Conservation (phyloP, 1,139 yeast species). For the Lodderomyces theae region DNA sequence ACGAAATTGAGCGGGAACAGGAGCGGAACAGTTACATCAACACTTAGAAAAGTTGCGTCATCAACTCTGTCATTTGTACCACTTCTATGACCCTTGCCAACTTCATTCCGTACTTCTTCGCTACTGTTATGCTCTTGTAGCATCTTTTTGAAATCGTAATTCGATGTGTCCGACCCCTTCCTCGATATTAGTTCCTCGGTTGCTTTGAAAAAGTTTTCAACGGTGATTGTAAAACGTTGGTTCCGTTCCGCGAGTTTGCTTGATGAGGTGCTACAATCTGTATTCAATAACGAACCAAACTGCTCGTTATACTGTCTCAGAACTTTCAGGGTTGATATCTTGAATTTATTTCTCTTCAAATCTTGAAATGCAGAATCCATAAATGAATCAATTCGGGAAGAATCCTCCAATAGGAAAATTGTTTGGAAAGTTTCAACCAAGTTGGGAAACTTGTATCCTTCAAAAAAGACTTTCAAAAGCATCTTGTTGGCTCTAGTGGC, state of each 20-base stretch:
- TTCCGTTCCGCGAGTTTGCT: conserved; percentile 19
- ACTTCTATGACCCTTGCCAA: background rate
- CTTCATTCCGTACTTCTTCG: background rate
- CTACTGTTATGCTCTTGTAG: background rate
- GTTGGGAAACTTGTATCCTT: conserved; percentile 55
- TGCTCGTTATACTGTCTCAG: conserved; percentile 23
- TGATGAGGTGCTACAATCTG: conserved; percentile 8
- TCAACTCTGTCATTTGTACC: conserved; percentile 3
- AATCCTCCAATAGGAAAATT: conserved; percentile 48
- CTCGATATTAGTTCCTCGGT: conserved; percentile 49
- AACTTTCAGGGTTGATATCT: conserved; percentile 31
- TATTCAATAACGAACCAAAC: background rate
- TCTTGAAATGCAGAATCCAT: conserved; percentile 33
- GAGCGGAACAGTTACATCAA: conserved; percentile 64
- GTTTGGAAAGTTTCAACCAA: conserved; percentile 50
- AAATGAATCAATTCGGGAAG: conserved; percentile 52
- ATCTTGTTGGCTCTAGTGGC: conserved; percentile 67
- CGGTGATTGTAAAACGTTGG: conserved; percentile 31
- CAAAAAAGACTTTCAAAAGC: conserved; percentile 55
- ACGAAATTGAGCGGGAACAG: conserved; percentile 88
- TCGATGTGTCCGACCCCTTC: background rate
- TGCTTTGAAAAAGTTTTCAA: conserved; percentile 50
- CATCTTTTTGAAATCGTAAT: background rate
- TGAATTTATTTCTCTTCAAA: conserved; percentile 31
- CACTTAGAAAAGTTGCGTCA: conserved; percentile 28